Base-by-base conservation (phyloP, 192 early-diverging fungal species). In the Dissophora globulifera region DNA sequence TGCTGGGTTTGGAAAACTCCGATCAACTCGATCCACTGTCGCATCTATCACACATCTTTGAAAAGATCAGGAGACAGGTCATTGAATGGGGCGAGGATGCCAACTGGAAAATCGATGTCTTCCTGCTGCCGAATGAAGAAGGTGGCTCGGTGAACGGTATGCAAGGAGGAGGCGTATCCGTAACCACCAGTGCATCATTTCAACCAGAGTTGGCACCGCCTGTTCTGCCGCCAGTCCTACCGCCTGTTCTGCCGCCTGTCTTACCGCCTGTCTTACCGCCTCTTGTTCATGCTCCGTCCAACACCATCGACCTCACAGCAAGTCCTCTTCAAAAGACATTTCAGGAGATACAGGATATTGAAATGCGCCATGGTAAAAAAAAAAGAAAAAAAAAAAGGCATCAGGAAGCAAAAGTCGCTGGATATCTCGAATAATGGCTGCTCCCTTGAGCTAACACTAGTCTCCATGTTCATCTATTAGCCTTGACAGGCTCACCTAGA, bases 21-120 rank as follows among this genome's bases (percentile, higher is more conserved):
- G 70, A 65, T 26, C 19, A 55, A n/a, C 32, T 65, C 23, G 72
- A 76, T 61, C 72, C 72, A 32, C 52, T 76, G 7, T 76, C 72
- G 5, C 72, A 76, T 50, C 53, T 76, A 2, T 61, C 56, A 8
- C 51, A 51, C 30, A 76, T 76, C 23, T 76, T 76, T 42, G 72
- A 76, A 51, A 76, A 76, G 46, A 76, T 76, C 62, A 58, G 64
- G 41, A 60, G 53, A 31, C 72, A 76, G 23, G 72, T 76, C 46
- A 67, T 76, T 30, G 72, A 76, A 51, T 76, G 72, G 72, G 72
- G 72, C 3, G 63, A 76, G 31, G 63, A 66, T 56, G 72, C 72
- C 10, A 76, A 76, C 47, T 76, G 72, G 72, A 76, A 76, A 50
- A 76, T 76, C 33, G 72, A 76, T 30, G 72, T 76, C 16, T 76